Evolutionary conservation across 192 early-diverging fungal genomes (phyloP).

Genomic region (Rhizophagus clarus): DNA sequence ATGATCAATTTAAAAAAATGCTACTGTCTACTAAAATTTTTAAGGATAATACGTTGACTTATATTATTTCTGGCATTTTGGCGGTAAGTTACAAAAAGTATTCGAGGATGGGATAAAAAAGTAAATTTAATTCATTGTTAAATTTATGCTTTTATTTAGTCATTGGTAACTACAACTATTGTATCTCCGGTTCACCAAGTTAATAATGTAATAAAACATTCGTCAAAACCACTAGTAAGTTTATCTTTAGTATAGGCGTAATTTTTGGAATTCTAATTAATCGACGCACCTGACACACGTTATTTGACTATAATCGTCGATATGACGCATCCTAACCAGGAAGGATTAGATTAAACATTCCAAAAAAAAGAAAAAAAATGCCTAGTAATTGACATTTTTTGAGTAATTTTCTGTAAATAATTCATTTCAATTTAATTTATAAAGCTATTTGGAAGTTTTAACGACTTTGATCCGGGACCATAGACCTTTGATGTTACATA

Average conservation of each 20-base stretch:
- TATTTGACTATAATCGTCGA: too few species aligned
- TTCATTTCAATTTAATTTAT: not conserved
- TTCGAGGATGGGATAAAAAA: not conserved
- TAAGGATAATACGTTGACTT: conserved; percentile 63
- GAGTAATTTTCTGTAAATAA: too few species aligned
- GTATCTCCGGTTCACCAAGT: conserved; percentile 74
- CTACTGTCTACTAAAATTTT: conserved; percentile 61
- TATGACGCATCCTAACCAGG: too few species aligned
- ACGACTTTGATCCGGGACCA: conserved; percentile 55
- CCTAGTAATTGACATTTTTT: too few species aligned
- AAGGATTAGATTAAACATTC: too few species aligned
- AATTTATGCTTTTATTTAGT: conserved; percentile 36
- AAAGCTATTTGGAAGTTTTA: conserved; percentile 40
- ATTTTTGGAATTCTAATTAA: too few species aligned
- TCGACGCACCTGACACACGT: too few species aligned
- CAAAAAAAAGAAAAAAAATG: too few species aligned
- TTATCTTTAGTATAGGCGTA: not conserved
- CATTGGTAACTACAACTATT: conserved; percentile 75
- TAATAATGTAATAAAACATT: conserved; percentile 82
- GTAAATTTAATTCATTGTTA: not conserved
- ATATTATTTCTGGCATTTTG: conserved; percentile 71
- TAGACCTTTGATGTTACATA: conserved; percentile 69
- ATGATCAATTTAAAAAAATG: conserved; percentile 77
- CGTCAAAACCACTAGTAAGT: conserved; percentile 37
- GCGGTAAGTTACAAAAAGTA: conserved; percentile 54